These are phyloP conservation scores for Choiromyces venosus DNA, from an alignment of 495 filamentous ascomycete genomes.

Conservation along the genomic window DNA sequence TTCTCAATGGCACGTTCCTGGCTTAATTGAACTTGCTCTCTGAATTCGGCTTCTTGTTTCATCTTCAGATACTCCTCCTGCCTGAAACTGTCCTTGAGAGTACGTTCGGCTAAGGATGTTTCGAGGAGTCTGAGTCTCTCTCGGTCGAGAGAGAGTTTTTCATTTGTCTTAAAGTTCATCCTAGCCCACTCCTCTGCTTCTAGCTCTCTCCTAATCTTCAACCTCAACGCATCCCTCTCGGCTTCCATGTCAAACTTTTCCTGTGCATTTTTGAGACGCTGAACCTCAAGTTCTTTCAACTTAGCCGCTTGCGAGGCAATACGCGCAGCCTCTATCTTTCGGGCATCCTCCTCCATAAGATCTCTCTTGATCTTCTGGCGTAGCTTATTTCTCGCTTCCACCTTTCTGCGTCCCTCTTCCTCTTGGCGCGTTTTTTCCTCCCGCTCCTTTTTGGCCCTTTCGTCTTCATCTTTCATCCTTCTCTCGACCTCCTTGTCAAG, in stretches of 20 bases:
- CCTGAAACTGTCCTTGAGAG: background rate
- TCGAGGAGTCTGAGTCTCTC: background rate
- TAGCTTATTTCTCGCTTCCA: conserved; percentile 18
- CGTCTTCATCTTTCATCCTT: conserved; percentile 18
- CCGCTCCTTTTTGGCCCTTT: background rate
- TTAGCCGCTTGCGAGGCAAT: conserved; percentile 14
- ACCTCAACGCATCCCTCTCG: conserved; percentile 24
- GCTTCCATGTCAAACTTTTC: conserved; percentile 22
- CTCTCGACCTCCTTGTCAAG: conserved; percentile 18
- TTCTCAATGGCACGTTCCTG: conserved; percentile 15
- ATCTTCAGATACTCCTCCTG: conserved; percentile 18
- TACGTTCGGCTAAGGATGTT: background rate
- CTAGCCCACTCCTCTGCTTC: conserved; percentile 26
- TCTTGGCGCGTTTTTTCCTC: conserved; percentile 27
- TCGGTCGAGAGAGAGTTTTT: background rate
- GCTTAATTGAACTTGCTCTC: conserved; percentile 8
- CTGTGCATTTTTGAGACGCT: conserved; percentile 26
- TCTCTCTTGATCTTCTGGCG: conserved; percentile 32
- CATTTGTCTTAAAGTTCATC: background rate
- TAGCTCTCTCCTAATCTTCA: conserved; percentile 18
- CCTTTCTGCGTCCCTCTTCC: conserved; percentile 20
- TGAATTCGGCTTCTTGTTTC: conserved; percentile 20
- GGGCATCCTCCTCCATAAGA: conserved; percentile 30
- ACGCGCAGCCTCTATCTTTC: conserved; percentile 18
- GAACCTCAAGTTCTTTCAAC: conserved; percentile 22